These are phyloP conservation scores for Fraxinus baroniana DNA, from an alignment of 305 asterid species.

Conservation along the genomic window DNA sequence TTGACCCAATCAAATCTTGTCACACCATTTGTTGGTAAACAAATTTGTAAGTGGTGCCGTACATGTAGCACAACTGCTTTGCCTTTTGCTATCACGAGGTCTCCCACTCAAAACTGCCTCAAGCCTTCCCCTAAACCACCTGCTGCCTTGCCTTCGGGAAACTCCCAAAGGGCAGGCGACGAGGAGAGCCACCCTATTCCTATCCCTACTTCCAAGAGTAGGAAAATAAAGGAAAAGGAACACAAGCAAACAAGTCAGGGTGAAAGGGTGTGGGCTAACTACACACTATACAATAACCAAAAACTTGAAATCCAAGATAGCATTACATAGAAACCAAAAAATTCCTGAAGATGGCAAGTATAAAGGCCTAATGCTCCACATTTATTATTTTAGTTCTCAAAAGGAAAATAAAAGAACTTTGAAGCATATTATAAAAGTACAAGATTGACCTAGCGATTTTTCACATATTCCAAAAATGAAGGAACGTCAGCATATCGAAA, in stretches of 20 bases:
- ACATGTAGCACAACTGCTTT: no score
- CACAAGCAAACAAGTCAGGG: slow-evolving; percentile 11
- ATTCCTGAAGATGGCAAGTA: slow-evolving; percentile 21
- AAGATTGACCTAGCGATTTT: slow-evolving; percentile 80
- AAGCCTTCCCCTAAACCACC: no score
- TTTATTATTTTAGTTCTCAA: neutral
- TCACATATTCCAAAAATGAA: slow-evolving; percentile 77
- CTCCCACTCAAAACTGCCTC: no score
- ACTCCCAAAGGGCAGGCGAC: no score
- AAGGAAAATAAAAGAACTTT: neutral
- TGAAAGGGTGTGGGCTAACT: slow-evolving; percentile 33
- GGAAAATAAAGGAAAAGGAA: neutral
- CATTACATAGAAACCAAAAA: slow-evolving; percentile 23
- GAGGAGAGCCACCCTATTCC: no score
- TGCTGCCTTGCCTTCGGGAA: no score
- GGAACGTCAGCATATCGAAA: slow-evolving; percentile 79
- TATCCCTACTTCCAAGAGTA: neutral
- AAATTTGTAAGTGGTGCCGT: no score
- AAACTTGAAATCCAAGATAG: slow-evolving; percentile 26
- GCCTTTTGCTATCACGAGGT: no score
- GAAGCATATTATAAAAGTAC: slow-evolving; percentile 11
- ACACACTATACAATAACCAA: slow-evolving; percentile 47
- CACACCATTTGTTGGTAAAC: no score
- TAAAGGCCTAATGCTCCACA: neutral
- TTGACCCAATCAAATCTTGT: no score